Percentiles rank a stretch among this genome's conserved stretches.
Conservation (phyloP, 208 protist species). For the Phytomonas serpens region DNA sequence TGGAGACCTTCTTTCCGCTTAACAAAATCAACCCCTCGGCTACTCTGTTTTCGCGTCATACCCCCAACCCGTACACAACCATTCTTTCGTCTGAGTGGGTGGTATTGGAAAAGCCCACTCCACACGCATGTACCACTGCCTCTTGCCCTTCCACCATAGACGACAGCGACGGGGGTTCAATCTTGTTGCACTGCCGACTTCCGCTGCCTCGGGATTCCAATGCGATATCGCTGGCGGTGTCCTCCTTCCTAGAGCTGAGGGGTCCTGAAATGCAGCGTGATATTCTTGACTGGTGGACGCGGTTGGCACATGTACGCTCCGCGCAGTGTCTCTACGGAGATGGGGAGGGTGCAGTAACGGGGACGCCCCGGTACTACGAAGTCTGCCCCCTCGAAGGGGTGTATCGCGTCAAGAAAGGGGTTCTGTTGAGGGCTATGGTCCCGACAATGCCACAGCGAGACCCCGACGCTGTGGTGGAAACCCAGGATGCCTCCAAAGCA, state of each 20-base stretch:
- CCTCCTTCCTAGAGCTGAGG: constrained; percentile 23
- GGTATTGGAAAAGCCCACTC: constrained; percentile 38
- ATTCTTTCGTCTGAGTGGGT: constrained; percentile 68
- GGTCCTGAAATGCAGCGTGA: constrained; percentile 13
- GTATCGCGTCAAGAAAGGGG: constrained; percentile 39
- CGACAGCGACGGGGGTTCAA: not conserved
- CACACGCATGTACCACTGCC: not conserved
- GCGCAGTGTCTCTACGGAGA: constrained; percentile 68
- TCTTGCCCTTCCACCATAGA: not conserved
- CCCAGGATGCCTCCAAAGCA: not conserved
- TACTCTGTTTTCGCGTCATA: constrained; percentile 7
- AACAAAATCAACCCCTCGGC: not conserved
- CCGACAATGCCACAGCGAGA: not conserved
- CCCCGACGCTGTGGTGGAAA: not conserved
- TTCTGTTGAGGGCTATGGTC: constrained; percentile 15
- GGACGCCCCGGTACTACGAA: constrained; percentile 49
- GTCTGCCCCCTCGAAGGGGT: constrained; percentile 41
- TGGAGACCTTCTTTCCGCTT: not conserved
- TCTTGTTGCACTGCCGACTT: constrained; percentile 74
- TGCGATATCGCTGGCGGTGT: constrained; percentile 17
- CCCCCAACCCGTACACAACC: constrained; percentile 26
- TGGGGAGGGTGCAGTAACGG: constrained; percentile 42
- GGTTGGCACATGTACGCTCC: not conserved
- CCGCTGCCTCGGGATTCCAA: constrained; percentile 38
- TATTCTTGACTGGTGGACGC: constrained; percentile 40